Evolutionary conservation across 495 filamentous ascomycete genomes (phyloP).

Genomic region (Corynascus novoguineensis): DNA sequence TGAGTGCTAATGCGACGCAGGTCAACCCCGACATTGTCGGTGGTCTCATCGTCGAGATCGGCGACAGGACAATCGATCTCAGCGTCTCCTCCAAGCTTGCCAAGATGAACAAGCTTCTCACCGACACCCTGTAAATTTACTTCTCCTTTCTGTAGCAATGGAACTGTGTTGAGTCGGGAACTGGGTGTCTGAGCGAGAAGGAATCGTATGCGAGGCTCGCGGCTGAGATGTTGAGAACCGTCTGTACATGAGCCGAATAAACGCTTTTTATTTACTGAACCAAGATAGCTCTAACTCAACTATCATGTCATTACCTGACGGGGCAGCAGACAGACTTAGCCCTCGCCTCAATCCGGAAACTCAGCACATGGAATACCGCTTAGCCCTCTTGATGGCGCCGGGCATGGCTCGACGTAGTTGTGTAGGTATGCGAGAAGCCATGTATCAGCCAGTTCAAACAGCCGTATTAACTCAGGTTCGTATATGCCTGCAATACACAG

Average conservation of each 20-base stretch:
- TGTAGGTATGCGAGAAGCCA: too few relatives aligned
- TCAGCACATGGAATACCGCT: too few relatives aligned
- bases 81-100: conserved; percentile 90
- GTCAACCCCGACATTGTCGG: conserved; percentile 92
- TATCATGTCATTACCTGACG: too few relatives aligned
- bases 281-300: too few relatives aligned
- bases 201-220: conserved; percentile 4
- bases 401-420: too few relatives aligned
- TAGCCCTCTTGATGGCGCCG: too few relatives aligned
- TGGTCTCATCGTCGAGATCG: conserved; percentile 91
- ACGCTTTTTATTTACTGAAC: conserved; percentile 6
- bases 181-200: conserved; percentile 2
- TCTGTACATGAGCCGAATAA: conserved; percentile 22
- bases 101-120: conserved; percentile 98
- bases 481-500: too few relatives aligned
- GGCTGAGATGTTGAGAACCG: conserved; percentile 3
- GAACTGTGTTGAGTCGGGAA: conserved; percentile 7
- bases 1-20: conserved; percentile 36
- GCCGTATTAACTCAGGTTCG: too few relatives aligned
- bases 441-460: too few relatives aligned
- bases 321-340: too few relatives aligned
- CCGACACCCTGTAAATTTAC: conserved; percentile 80
- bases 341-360: too few relatives aligned
- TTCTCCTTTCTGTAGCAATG: conserved; percentile 20
- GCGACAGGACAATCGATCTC: conserved; percentile 96